A percentile compares a stretch with the other conserved stretches of the same genome.
Evolutionary conservation across 495 filamentous ascomycete species (phyloP).

Genomic region (Pyrenopolyporus hunteri): DNA sequence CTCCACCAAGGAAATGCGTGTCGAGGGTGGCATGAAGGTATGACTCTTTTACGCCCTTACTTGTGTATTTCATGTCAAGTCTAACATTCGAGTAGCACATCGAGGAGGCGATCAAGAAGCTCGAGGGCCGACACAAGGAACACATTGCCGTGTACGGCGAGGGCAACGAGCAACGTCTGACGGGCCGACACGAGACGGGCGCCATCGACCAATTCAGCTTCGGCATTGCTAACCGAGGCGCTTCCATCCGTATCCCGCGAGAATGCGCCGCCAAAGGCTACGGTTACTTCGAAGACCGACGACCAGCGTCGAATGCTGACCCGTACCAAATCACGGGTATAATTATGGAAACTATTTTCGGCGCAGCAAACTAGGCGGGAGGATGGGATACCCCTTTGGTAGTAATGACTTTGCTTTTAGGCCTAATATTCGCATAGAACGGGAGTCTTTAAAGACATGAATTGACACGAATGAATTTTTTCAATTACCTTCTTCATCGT

Average conservation of each 20-base stretch:
- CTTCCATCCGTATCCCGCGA: conserved; percentile 90
- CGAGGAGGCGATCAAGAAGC: conserved; percentile 82
- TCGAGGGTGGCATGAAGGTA: conserved; percentile 89
- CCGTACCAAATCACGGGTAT: conserved; percentile 97
- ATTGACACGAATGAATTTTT: conserved; percentile 22
- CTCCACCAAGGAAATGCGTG: conserved; percentile 83
- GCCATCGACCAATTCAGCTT: conserved; percentile 92
- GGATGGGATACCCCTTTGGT: conserved; percentile 34
- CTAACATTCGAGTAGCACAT: conserved; percentile 57
- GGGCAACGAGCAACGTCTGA: conserved; percentile 89
- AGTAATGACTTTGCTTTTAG: conserved; percentile 30
- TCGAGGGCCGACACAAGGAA: conserved; percentile 86
- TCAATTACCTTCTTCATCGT: neutral
- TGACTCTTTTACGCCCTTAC: neutral
- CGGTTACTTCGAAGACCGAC: conserved; percentile 97
- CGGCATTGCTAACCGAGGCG: conserved; percentile 95
- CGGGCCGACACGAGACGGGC: conserved; percentile 94
- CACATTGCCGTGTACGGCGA: conserved; percentile 98
- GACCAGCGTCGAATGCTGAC: conserved; percentile 93
- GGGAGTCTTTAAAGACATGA: conserved; percentile 33
- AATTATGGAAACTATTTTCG: conserved; percentile 73
- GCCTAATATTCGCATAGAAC: conserved; percentile 27
- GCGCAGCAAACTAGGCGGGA: conserved; percentile 34
- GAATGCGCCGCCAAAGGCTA: conserved; percentile 89
- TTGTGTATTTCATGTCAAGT: neutral